Conservation (phyloP, 805 yeast genomes). For the Osmozyma mogii region DNA sequence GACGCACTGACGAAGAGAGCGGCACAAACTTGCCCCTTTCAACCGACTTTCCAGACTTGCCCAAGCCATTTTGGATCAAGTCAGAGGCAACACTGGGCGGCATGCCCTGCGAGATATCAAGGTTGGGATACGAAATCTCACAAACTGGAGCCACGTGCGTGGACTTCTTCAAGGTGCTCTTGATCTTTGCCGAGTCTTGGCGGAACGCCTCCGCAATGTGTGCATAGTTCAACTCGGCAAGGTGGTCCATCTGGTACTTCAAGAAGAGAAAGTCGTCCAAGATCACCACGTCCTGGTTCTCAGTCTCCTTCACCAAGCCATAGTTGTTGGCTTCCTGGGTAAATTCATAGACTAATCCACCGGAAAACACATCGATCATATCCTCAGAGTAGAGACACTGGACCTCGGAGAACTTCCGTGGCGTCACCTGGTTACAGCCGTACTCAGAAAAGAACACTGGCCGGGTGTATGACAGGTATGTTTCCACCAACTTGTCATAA, state of each 20-base stretch:
- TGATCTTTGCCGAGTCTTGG: constrained; percentile 16
- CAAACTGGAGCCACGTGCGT: constrained; percentile 22
- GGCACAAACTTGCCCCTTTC: constrained; percentile 43
- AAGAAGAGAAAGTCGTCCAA: constrained; percentile 47
- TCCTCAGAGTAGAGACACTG: constrained; percentile 56
- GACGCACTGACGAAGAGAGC: constrained; percentile 36
- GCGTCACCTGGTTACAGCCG: constrained; percentile 80
- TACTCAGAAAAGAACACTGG: constrained; percentile 89
- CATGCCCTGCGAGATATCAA: constrained; percentile 35
- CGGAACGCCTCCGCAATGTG: constrained; percentile 18
- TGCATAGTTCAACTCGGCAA: constrained; percentile 19
- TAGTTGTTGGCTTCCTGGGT: constrained; percentile 74
- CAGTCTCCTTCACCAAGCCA: constrained; percentile 54
- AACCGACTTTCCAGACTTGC: too few relatives aligned
- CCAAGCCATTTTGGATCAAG: constrained; percentile 44
- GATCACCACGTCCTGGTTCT: constrained; percentile 35
- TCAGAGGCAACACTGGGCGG: constrained; percentile 37
- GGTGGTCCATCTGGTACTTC: constrained; percentile 34
- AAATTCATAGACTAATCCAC: constrained; percentile 79
- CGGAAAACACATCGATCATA: constrained; percentile 74
- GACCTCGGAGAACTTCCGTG: constrained; percentile 75
- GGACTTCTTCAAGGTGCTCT: constrained; percentile 12
- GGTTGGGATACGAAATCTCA: constrained; percentile 22
- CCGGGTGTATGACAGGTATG: constrained; percentile 56
- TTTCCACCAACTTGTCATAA: constrained; percentile 51